A percentile compares a stretch with the other conserved stretches of the same genome.
phyloP scores from a whole-genome alignment of 208 protist species.

The Trypanosoma caninum region DNA sequence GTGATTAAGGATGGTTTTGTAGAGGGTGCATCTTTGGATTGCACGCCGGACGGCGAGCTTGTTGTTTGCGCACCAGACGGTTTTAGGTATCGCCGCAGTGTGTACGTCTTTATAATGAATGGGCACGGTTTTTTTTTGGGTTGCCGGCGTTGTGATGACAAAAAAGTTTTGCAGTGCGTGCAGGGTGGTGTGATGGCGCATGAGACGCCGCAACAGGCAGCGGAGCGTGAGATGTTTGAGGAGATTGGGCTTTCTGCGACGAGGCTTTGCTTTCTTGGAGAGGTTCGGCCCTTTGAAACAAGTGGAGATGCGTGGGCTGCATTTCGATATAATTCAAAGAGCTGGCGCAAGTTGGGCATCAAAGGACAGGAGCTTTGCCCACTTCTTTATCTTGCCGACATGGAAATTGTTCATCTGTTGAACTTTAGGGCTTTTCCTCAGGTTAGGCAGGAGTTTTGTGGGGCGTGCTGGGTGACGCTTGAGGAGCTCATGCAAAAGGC shows the following conservation, averaged over 20 bases:
- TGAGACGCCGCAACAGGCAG: slow-evolving; percentile 28
- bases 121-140: slow-evolving; percentile 29
- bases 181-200: slow-evolving; percentile 34
- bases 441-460: slow-evolving; percentile 20
- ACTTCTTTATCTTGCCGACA: slow-evolving; percentile 26
- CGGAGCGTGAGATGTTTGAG: slow-evolving; percentile 39
- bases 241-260: slow-evolving; percentile 33
- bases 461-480: slow-evolving; percentile 32
- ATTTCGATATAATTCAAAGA: slow-evolving; percentile 48
- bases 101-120: slow-evolving; percentile 45
- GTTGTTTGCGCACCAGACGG: not conserved
- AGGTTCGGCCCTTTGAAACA: slow-evolving; percentile 15
- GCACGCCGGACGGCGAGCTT: slow-evolving; percentile 12
- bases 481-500: slow-evolving; percentile 18
- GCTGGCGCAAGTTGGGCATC: slow-evolving; percentile 35
- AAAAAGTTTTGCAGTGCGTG: slow-evolving; percentile 32
- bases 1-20: too few relatives aligned
- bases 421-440: slow-evolving; percentile 11
- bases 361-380: slow-evolving; percentile 55
- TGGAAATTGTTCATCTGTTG: slow-evolving; percentile 1
- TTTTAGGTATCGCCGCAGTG: slow-evolving; percentile 26
- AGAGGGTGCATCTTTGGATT: not conserved
- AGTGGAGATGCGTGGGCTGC: slow-evolving; percentile 9
- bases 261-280: slow-evolving; percentile 21
- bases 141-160: slow-evolving; percentile 28